phyloP scores from a whole-genome alignment of 345 rosid species.

The Litchi chinensis region DNA sequence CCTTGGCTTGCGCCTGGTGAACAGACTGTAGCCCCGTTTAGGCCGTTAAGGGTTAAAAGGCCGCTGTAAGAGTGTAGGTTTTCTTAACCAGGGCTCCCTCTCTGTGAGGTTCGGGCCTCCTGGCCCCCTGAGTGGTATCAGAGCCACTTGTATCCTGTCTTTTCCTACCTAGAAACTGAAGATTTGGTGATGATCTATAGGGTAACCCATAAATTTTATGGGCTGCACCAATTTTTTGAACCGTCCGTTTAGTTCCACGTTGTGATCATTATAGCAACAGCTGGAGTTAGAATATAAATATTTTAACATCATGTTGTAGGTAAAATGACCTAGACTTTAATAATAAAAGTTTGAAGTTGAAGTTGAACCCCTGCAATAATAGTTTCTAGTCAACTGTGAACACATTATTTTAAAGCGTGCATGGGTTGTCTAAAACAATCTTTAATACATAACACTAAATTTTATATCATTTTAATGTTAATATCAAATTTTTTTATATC shows the following conservation, averaged over 20 bases:
- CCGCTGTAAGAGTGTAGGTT: too few relatives aligned
- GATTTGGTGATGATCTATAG: not conserved
- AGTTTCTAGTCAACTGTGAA: not conserved
- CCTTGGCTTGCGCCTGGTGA: too few relatives aligned
- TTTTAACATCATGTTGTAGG: not conserved
- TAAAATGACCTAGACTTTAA: too few relatives aligned
- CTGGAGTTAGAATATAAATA: not conserved
- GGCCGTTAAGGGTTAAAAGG: too few relatives aligned
- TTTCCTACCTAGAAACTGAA: too few relatives aligned
- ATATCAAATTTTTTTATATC: too few relatives aligned
- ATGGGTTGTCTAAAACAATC: not conserved
- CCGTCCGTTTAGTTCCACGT: not conserved
- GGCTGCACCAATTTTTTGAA: not conserved
- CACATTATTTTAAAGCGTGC: not conserved
- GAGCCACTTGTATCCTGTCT: not conserved
- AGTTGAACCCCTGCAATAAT: not conserved
- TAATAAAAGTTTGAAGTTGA: not conserved
- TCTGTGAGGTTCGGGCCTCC: too few relatives aligned
- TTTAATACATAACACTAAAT: too few relatives aligned
- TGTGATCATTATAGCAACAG: constrained; percentile 2
- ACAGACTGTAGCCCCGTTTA: too few relatives aligned
- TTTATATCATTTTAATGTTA: too few relatives aligned
- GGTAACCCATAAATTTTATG: not conserved
- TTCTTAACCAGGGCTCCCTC: too few relatives aligned
- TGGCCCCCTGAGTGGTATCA: too few relatives aligned